Base-by-base conservation (phyloP, 73 alveolate genomes). In the Paramecium sonneborni region DNA sequence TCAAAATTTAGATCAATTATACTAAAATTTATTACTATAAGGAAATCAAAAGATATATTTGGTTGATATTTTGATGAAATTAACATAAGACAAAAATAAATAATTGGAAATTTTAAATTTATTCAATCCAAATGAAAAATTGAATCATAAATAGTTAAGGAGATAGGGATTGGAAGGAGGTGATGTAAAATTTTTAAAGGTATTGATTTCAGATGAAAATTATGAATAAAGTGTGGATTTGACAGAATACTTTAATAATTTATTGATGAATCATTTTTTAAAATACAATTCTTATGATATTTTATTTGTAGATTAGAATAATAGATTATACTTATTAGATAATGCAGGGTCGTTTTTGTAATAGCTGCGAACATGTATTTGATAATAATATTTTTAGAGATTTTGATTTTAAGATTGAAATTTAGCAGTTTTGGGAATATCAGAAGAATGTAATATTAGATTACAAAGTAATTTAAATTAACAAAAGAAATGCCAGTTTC, bases 221-320 rank as follows among this genome's bases (percentile, higher is more conserved):
- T 62, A 62, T 24, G 84, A 62, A 26, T 62, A 62, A 62, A 30
- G 48, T 30, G 84, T 62, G 1, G 84, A 62, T 62, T 62, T 62
- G 24, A 62, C 84, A 30, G 84, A 62, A 11, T 62, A 62, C 18
- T 62, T 62, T 24, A 62, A 62, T 62, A 32, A 62, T 30, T 30
- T 62, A 2, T 62, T 62, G 46, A 12, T 30, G 6, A 62, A 62
- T 14, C 6, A 62, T 32, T 62, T 14, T 30, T 6, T 62, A 26
- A 62, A 62, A 12, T 62, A 62, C 48, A 62, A 62, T 6, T 62
- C 84, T 23, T 62, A 62, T 62, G 84, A 62, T 62, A 62, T 62
- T 9, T 62, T 62, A 12, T 12, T 62, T 12, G 48, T 62, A 14
- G 84, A 62, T 32, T 12, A 62, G 26, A 62, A 62, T 62, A 62